Base-by-base conservation (phyloP, 176 grass and related monocot genomes). In the Oryza nivara region DNA sequence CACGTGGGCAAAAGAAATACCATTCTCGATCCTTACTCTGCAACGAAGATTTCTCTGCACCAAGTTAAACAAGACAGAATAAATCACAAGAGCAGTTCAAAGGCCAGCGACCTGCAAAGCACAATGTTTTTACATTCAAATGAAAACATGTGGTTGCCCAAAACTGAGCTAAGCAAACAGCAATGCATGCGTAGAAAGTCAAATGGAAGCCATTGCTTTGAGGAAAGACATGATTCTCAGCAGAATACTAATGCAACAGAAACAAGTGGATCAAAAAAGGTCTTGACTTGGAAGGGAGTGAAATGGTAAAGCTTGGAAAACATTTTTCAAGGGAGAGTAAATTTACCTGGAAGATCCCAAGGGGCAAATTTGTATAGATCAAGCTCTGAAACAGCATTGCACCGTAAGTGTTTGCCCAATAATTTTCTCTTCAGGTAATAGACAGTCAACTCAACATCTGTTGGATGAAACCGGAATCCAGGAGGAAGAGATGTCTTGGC, bases 311-410 rank as follows among this genome's bases (percentile, higher is more conserved):
- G 17, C 56, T 60, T 60, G 56, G 19, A 22, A 60, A 60, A 60
- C 56, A 60, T 60, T 60, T n/a, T 60, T 60, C 2, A 34, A 81
- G 76, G 35, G 67, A 16, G 52, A 67, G 43, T 28, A 6, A 64
- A 46, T 72, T 0, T 86, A 97, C 95, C 87, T 75, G 84, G 92
- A 86, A 97, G 95, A 84, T 97, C 95, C 95, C 95, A 97, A 67
- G 95, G 92, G 41, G 95, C 89, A 82, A 88, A 93, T 82, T 95
- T 90, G 82, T 97, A 97, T 40, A 97, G 76, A 77, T 95, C 95
- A 60, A 93, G 85, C 48, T 93, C 92, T 3, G 85, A 71, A 74
- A 94, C 82, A 73, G 86, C 82, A 74, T 91, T 88, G 82, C 90
- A 82, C 38, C 71, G 79, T 36, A 95, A 74, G 23, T 86, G 85